phyloP scores from a whole-genome alignment of 2,329 filamentous ascomycete genomes.

The Aspergillus intermedius region DNA sequence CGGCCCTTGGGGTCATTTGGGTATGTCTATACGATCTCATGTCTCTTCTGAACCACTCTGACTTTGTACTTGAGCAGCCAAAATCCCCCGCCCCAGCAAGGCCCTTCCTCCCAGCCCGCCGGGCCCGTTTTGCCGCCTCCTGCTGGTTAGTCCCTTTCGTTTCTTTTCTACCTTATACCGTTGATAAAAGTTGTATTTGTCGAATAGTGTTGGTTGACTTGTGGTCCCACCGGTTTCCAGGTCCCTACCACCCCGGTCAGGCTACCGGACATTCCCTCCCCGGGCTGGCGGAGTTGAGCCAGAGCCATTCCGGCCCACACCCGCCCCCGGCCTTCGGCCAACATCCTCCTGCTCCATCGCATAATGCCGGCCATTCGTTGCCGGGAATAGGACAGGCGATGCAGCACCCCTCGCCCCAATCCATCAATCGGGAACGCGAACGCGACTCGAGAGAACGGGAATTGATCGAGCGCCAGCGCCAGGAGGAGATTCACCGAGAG shows the following conservation, averaged over 20 bases:
- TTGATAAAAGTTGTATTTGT: background rate
- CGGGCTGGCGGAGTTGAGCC: slow-evolving; percentile 41
- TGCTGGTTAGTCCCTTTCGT: slow-evolving; percentile 26
- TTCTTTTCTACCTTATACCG: background rate
- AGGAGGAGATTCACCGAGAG: slow-evolving; percentile 53
- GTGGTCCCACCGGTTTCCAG: slow-evolving; percentile 16
- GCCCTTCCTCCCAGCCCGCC: slow-evolving; percentile 30
- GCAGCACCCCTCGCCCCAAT: slow-evolving; percentile 37
- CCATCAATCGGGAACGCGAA: slow-evolving; percentile 38
- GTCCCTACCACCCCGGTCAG: slow-evolving; percentile 38
- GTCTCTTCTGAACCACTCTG: background rate
- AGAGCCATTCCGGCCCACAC: slow-evolving; percentile 36
- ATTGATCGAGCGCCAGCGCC: slow-evolving; percentile 41
- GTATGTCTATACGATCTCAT: slow-evolving; percentile 21
- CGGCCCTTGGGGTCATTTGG: slow-evolving; percentile 40
- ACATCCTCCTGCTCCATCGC: slow-evolving; percentile 31
- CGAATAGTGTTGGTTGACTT: slow-evolving; percentile 6
- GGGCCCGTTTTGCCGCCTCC: slow-evolving; percentile 36
- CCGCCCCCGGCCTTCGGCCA: slow-evolving; percentile 39
- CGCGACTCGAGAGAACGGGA: slow-evolving; percentile 53
- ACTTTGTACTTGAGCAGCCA: slow-evolving; percentile 21
- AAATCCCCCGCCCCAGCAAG: slow-evolving; percentile 33
- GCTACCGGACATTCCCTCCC: slow-evolving; percentile 41
- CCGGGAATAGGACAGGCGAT: slow-evolving; percentile 38
- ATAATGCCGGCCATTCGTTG: slow-evolving; percentile 32